Percentiles rank a stretch among this genome's conserved stretches.
phyloP scores from a whole-genome alignment of 129 eudicot genomes.

The Arctium lappa region DNA sequence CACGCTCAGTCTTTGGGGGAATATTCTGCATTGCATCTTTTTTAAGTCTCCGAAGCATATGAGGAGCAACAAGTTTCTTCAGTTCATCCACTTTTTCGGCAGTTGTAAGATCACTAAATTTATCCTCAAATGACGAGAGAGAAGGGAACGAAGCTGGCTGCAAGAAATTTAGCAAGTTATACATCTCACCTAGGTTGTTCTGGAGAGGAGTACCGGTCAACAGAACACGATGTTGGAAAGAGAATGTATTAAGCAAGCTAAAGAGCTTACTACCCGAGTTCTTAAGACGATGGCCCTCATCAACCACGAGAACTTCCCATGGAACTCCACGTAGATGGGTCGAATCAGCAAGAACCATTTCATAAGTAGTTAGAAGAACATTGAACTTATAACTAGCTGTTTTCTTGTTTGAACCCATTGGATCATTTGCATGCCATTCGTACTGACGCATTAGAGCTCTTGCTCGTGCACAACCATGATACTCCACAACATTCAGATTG shows the following conservation, averaged over 20 bases:
- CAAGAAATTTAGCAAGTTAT: slow-evolving; percentile 84
- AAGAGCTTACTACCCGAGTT: slow-evolving; percentile 88
- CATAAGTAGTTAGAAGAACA: slow-evolving; percentile 91
- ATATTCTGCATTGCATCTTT: slow-evolving; percentile 94
- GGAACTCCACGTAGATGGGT: slow-evolving; percentile 72
- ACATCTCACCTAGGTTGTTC: slow-evolving; percentile 92
- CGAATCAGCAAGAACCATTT: slow-evolving; percentile 88
- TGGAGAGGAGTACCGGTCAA: slow-evolving; percentile 97
- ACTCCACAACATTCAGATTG: slow-evolving; percentile 79
- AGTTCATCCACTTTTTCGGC: slow-evolving; percentile 89
- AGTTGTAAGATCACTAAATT: slow-evolving; percentile 80
- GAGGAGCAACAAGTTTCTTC: slow-evolving; percentile 94
- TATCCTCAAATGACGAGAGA: slow-evolving; percentile 79
- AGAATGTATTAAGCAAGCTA: slow-evolving; percentile 76
- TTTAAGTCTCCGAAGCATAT: slow-evolving; percentile 96
- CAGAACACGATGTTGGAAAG: slow-evolving; percentile 88
- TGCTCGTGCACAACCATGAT: slow-evolving; percentile 75
- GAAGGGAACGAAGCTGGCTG: slow-evolving; percentile 92
- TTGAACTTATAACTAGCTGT: slow-evolving; percentile 60
- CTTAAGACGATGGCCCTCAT: slow-evolving; percentile 93
- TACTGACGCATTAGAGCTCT: slow-evolving; percentile 71
- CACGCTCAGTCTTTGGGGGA: slow-evolving; percentile 90
- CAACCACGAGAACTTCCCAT: slow-evolving; percentile 97
- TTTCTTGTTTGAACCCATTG: slow-evolving; percentile 35
- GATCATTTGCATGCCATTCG: slow-evolving; percentile 79